phyloP scores from a whole-genome alignment of 2,329 filamentous ascomycete species.

The Cercospora zeina region DNA sequence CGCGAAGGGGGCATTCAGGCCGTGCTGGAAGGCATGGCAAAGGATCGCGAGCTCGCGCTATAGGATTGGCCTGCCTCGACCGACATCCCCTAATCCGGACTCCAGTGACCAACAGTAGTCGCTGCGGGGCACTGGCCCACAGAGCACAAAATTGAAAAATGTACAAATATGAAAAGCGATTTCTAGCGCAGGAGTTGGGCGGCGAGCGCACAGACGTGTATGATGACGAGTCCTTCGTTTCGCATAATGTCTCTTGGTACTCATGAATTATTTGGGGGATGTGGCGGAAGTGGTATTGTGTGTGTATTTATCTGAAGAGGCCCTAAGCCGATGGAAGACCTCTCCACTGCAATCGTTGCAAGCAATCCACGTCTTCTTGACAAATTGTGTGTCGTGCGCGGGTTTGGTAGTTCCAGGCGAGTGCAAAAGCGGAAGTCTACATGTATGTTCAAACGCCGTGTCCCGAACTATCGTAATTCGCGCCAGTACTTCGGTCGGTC shows the following conservation, averaged over 20 bases:
- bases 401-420: no score
- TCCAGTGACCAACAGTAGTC: background rate
- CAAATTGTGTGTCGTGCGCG: no score
- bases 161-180: constrained; percentile 14
- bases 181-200: constrained; percentile 21
- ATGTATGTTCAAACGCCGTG: background rate
- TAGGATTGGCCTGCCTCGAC: background rate
- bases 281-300: constrained; percentile 2
- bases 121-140: background rate
- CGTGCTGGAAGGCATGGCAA: constrained; percentile 70
- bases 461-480: background rate
- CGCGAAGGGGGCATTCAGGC: constrained; percentile 65
- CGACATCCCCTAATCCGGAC: background rate
- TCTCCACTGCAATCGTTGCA: constrained; percentile 27
- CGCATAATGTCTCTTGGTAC: constrained; percentile 6
- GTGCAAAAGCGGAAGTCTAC: background rate
- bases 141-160: constrained; percentile 7
- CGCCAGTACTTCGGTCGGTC: background rate
- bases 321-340: constrained; percentile 27
- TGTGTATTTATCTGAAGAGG: constrained; percentile 19
- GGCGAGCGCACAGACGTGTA: constrained; percentile 12
- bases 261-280: background rate
- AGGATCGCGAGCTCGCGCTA: constrained; percentile 49
- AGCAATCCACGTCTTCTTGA: background rate
- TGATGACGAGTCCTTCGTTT: constrained; percentile 13